phyloP scores from a whole-genome alignment of 768 basidiomycete species.

The Candolleomyces efflorescens region DNA sequence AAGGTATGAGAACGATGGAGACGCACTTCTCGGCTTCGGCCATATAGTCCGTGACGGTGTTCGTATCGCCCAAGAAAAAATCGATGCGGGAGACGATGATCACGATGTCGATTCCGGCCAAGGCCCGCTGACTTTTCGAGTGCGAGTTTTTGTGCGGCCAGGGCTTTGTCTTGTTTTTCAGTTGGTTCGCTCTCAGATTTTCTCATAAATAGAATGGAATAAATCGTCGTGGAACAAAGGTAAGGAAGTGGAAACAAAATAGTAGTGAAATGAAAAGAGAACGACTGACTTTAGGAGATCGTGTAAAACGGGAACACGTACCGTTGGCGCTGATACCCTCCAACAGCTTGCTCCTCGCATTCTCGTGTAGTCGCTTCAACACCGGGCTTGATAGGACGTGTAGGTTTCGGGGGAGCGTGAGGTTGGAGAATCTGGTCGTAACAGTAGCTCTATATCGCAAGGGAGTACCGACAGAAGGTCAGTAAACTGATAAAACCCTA shows the following conservation, averaged over 20 bases:
- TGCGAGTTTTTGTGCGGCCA: constrained; percentile 79
- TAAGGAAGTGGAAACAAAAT: too few species aligned
- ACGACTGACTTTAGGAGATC: too few species aligned
- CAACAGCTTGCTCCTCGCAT: constrained; percentile 61
- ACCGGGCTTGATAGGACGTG: constrained; percentile 66
- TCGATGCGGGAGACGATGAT: constrained; percentile 86
- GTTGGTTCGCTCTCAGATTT: too few species aligned
- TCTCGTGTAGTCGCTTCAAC: constrained; percentile 59
- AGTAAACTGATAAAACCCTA: constrained; percentile 79
- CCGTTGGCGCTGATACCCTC: constrained; percentile 78
- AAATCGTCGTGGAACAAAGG: background rate
- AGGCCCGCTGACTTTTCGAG: constrained; percentile 90
- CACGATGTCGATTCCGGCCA: constrained; percentile 90
- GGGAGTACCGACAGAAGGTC: constrained; percentile 84
- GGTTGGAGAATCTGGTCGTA: constrained; percentile 88
- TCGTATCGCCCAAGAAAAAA: constrained; percentile 81
- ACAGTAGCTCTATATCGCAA: constrained; percentile 81
- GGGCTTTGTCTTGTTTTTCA: constrained; percentile 69
- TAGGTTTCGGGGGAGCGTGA: constrained; percentile 72
- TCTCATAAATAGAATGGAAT: too few species aligned
- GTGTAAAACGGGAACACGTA: constrained; percentile 32
- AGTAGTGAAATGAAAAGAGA: too few species aligned
- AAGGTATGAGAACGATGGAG: too few species aligned
- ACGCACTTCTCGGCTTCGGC: constrained; percentile 78
- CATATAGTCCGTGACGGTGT: constrained; percentile 67